Conservation (phyloP, 805 yeast genomes). For the Candida insectalens region DNA sequence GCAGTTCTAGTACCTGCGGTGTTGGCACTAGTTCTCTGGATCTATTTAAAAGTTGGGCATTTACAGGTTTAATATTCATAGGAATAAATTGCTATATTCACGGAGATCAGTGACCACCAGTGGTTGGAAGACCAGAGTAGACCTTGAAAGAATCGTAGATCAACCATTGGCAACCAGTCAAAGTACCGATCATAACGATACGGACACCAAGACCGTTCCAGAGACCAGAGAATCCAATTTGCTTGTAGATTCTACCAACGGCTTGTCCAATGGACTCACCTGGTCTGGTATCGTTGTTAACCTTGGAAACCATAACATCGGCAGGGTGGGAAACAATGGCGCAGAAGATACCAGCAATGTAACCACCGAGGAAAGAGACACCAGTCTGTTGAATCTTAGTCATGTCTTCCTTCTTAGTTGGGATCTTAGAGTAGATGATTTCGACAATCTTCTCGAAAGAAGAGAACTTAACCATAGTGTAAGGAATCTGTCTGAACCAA, state of each 20-base stretch:
- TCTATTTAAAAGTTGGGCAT: no score
- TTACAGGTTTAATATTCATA: no score
- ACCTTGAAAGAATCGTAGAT: slow-evolving; percentile 94
- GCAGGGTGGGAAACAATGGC: slow-evolving; percentile 97
- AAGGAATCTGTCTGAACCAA: slow-evolving; percentile 97
- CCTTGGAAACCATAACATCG: slow-evolving; percentile 95
- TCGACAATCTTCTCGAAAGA: slow-evolving; percentile 89
- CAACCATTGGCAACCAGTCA: slow-evolving; percentile 96
- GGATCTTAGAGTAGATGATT: slow-evolving; percentile 57
- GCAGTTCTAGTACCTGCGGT: no score
- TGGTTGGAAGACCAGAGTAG: slow-evolving; percentile 89
- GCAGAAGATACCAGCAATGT: slow-evolving; percentile 94
- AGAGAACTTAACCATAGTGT: slow-evolving; percentile 95
- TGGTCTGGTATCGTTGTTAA: slow-evolving; percentile 61
- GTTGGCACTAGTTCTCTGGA: no score
- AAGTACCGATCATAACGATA: slow-evolving; percentile 94
- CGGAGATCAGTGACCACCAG: slow-evolving; percentile 46
- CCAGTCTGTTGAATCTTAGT: slow-evolving; percentile 77
- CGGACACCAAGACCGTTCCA: slow-evolving; percentile 95
- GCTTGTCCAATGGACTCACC: slow-evolving; percentile 62
- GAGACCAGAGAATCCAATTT: slow-evolving; percentile 82
- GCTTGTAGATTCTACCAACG: slow-evolving; percentile 60
- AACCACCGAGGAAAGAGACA: slow-evolving; percentile 91
- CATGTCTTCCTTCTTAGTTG: slow-evolving; percentile 65
- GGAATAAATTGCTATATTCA: no score